Evolutionary conservation across 2,329 filamentous ascomycete genomes (phyloP), one percentile per base, ranked within the genome.

Genomic region (Capronia americana): DNA sequence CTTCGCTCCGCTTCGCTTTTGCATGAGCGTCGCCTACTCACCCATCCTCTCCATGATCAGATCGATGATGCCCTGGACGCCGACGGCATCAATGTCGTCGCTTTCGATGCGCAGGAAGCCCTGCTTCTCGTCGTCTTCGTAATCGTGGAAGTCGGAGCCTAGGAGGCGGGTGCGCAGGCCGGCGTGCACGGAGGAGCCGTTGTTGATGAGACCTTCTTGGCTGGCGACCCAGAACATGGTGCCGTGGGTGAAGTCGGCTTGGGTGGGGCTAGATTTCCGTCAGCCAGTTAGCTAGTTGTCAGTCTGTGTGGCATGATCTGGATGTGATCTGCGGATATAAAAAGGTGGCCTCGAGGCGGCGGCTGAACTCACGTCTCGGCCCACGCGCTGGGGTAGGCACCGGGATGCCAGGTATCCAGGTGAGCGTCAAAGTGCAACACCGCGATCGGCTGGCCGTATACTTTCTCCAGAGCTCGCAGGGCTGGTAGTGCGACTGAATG

Each of bases 201-300:
- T 93, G 67, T 86, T 84, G 65, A 96, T 88, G 28, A 97, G 81
- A 0, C 91, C 92, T 77, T 96, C 93, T 32, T 88, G 88, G 57
- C 89, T 88, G 5, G 93, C 93, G 71, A 94, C 86, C 90, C 92
- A 94, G 83, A 96, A 96, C 88, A 96, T 95, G 71, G 87, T 92
- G 4, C 93, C 93, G 78, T 97, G 93, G 74, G 89, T 96, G 81
- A 96, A 95, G 72, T 89, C 86, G 1, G 87, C 85, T 77, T 92
- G 90, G 66, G 87, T 84, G 11, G 71, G 70, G 48, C 48, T 53
- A 10, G 23, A 8, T 7, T 8, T n/a, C 20, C 17, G 14, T 44
- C 17, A 44, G 38, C 17, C 38, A 34, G 32, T 34, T 4, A 34
- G 4, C 32, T 12, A 12, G 32, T 4, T 2, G 11, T 34, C 32